Evolutionary conservation across 352 stramenopile species (phyloP), one percentile per base, ranked within the genome.

Genomic region (Heterotrichella gracilis): DNA sequence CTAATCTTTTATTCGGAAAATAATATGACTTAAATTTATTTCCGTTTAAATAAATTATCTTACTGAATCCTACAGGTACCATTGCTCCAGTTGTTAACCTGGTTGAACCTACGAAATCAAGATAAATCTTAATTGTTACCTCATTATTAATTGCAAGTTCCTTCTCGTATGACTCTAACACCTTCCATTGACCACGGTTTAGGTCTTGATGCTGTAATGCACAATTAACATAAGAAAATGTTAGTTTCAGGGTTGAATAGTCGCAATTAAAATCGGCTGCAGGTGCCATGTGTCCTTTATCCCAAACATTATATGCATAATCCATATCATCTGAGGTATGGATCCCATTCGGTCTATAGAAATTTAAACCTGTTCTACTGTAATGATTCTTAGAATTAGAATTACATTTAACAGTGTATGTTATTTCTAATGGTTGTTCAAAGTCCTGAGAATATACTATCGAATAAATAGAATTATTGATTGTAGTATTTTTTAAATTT

Each of bases 21-120:
- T n/a, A n/a, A n/a, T n/a, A n/a, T n/a, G n/a, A n/a, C n/a, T n/a
- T n/a, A n/a, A n/a, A n/a, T n/a, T n/a, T n/a, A n/a, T n/a, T n/a
- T n/a, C n/a, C n/a, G n/a, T 53, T 53, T 53, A 53, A 17, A n/a
- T 53, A 53, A 17, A 53, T 53, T n/a, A 53, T 53, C n/a, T 53
- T 53, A 17, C 32, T 53, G n/a, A 53, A 53, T 17, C 9, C 32
- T 9, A n/a, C n/a, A 53, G 32, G 32, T 17, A 53, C n/a, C 9
- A n/a, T 53, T 9, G 32, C 32, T 53, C 32, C 32, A 53, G 32
- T 53, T 53, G 32, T 9, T n/a, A 53, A 53, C n/a, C n/a, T 53
- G n/a, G n/a, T 9, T 53, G 32, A n/a, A 53, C 9, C 32, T 17
- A n/a, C n/a, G n/a, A 53, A 53, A 9, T 53, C 32, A 17, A 53